A percentile compares a stretch with the other conserved stretches of the same genome.
These are phyloP conservation scores for Pyrenula massariospora DNA, from an alignment of 495 filamentous ascomycete genomes.

Conservation along the genomic window DNA sequence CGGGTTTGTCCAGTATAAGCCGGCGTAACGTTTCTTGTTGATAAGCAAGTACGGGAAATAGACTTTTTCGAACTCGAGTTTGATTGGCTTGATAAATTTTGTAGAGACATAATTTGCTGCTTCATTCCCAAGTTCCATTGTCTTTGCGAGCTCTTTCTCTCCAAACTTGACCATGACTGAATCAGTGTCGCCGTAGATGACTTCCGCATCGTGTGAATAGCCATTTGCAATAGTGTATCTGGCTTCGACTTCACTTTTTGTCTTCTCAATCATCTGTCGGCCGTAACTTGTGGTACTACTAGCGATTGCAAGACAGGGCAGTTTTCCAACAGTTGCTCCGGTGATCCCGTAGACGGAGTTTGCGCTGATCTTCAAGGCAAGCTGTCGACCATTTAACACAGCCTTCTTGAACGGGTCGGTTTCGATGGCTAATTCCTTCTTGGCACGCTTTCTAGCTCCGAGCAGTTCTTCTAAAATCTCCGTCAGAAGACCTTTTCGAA, in stretches of 20 bases:
- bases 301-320: constrained; percentile 90
- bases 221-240: constrained; percentile 88
- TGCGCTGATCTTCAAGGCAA: constrained; percentile 92
- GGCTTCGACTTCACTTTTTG: constrained; percentile 82
- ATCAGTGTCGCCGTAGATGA: constrained; percentile 98
- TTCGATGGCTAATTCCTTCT: constrained; percentile 79
- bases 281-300: constrained; percentile 94
- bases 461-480: constrained; percentile 94
- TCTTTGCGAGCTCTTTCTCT: constrained; percentile 64
- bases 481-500: constrained; percentile 83
- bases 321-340: constrained; percentile 87
- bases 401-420: constrained; percentile 96
- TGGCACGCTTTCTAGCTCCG: constrained; percentile 80
- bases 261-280: constrained; percentile 96
- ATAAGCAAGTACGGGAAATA: constrained; percentile 98
- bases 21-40: constrained; percentile 99
- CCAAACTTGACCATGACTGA: constrained; percentile 99
- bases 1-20: constrained; percentile 89
- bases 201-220: constrained; percentile 83
- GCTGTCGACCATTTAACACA: constrained; percentile 91
- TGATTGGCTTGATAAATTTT: constrained; percentile 93
- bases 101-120: constrained; percentile 76
- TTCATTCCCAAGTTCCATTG: constrained; percentile 91
- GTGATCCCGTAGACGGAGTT: constrained; percentile 98
- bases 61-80: constrained; percentile 98